Evolutionary conservation across 352 stramenopile species (phyloP), one percentile per base, ranked within the genome.

Genomic region (Phytopythium aichiense): DNA sequence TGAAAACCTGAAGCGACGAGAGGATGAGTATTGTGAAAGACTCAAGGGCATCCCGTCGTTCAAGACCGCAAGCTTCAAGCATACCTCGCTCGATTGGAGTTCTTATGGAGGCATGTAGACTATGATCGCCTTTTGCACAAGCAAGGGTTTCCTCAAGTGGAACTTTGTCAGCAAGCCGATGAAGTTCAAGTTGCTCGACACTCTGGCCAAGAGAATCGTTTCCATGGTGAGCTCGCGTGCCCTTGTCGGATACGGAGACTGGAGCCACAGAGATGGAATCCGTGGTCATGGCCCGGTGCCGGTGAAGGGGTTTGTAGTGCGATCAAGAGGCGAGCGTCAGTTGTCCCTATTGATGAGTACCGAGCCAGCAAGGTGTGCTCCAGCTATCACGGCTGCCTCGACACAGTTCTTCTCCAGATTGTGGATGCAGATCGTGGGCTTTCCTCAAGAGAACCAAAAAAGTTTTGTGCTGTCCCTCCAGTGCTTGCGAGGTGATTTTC

Each of bases 321-420:
- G 56, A 31, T 61, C 43, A 28, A 43, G 48, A 61, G 51, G 56
- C 56, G 56, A 37, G 56, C 56, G 33, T 55, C 46, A 11, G 56
- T 61, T 25, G 30, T 61, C 56, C 30, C 48, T 7, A 53, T 61
- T 23, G 56, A 61, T 23, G 56, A 61, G 56, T 61, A 52, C 45
- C 33, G 48, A 25, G 55, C 45, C 43, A 61, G 56, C 56, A 55
- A 48, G 25, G 6, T 46, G n/a, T 61, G 56, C 45, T 61, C 56
- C 13, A 38, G 31, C n/a, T 61, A 40, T 42, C 56, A 42, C 43
- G 40, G 13, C 4, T 13, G 42, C 42, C 20, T 56, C 8, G 23
- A 43, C 22, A 2, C 38, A 42, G 49, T 5, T 37, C 42, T 5
- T 37, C 33, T 37, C 5, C 9, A 37, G 33, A 37, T 37, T 9